Evolutionary conservation across 805 yeast species (phyloP).

Genomic region (Zygosaccharomyces bailii): DNA sequence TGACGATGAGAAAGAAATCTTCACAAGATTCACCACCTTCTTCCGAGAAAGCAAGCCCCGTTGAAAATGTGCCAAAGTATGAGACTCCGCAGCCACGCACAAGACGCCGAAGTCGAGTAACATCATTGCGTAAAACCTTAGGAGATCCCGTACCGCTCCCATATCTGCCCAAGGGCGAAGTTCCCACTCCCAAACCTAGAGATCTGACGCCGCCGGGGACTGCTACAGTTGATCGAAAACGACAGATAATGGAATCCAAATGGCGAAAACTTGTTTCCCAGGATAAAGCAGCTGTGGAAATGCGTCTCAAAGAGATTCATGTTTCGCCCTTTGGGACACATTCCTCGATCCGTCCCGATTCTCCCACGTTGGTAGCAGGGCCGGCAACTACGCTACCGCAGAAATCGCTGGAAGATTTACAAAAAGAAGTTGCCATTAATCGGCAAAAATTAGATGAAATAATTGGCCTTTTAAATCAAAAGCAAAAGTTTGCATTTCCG

Average conservation of each 20-base stretch:
- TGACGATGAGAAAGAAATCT: constrained; percentile 10
- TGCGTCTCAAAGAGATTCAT: constrained; percentile 18
- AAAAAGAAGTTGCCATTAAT: constrained; percentile 22
- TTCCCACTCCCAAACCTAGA: neutral
- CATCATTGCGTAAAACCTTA: constrained; percentile 19
- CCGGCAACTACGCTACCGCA: constrained; percentile 3
- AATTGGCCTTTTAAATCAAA: constrained; percentile 19
- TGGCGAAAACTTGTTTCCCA: constrained; percentile 19
- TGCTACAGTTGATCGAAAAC: constrained; percentile 10
- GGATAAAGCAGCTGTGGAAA: constrained; percentile 18
- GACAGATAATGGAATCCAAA: constrained; percentile 17
- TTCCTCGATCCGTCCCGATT: neutral
- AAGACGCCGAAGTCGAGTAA: constrained; percentile 1
- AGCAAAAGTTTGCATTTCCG: neutral
- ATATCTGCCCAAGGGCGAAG: constrained; percentile 22
- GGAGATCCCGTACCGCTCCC: constrained; percentile 43
- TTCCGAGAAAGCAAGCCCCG: constrained; percentile 1
- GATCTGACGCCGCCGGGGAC: constrained; percentile 1
- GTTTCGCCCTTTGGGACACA: constrained; percentile 4
- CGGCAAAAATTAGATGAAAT: constrained; percentile 29
- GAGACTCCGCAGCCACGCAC: constrained; percentile 2
- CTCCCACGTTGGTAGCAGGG: neutral
- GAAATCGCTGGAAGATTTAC: constrained; percentile 12
- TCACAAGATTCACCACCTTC: constrained; percentile 4
- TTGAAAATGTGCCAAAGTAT: neutral